Percentiles rank a stretch among this genome's conserved stretches.
These are phyloP conservation scores for Curvularia hawaiiensis DNA, from an alignment of 2,329 filamentous ascomycete genomes.

Conservation along the genomic window DNA sequence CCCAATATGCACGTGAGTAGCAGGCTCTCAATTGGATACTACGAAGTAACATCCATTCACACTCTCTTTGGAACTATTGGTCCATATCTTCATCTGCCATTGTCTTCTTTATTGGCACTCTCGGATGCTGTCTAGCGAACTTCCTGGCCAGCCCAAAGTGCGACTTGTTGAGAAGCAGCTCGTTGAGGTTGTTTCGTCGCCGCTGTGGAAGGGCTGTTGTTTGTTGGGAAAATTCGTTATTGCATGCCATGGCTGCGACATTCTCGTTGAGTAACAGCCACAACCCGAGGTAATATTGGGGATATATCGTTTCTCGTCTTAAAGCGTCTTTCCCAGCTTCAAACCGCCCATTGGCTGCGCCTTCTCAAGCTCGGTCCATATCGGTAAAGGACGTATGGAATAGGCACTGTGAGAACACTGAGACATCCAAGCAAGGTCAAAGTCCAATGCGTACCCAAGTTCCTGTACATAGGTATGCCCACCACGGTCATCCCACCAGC, in stretches of 20 bases:
- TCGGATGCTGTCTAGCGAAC: background rate
- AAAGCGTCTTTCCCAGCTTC: background rate
- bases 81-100: background rate
- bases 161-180: background rate
- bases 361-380: constrained; percentile 40
- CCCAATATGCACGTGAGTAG: background rate
- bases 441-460: constrained; percentile 44
- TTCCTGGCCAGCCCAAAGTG: background rate
- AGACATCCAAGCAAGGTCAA: constrained; percentile 42
- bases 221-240: background rate
- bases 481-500: constrained; percentile 50
- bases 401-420: constrained; percentile 41
- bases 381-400: constrained; percentile 53
- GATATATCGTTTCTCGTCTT: background rate
- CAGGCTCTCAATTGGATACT: background rate
- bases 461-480: constrained; percentile 48
- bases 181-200: background rate
- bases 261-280: background rate
- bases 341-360: constrained; percentile 9
- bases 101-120: background rate
- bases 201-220: background rate
- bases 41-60: background rate
- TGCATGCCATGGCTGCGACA: background rate
- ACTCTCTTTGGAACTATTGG: background rate
- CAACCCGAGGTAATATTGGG: background rate